Base-by-base conservation (phyloP, 192 early-diverging fungal species). In the Coemansia sp. region DNA sequence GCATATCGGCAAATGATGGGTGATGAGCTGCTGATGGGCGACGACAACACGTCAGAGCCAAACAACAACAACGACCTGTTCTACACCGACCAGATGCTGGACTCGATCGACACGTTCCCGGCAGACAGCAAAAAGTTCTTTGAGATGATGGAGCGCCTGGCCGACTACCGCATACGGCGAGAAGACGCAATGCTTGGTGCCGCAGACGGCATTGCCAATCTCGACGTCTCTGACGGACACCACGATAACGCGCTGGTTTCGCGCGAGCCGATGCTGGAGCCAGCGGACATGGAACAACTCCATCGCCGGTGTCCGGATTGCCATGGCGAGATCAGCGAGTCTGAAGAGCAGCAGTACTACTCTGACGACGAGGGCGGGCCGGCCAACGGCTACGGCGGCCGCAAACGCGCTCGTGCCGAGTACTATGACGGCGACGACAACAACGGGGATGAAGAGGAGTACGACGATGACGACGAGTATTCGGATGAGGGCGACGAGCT, bases 41-140 rank as follows among this genome's bases (percentile, higher is more conserved):
- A 56, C 4, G 58, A 36, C 5, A 36, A 46, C 15, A 26, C 51
- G 12, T 41, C 43, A 0, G 52, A 55, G 17, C 2, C 27, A 10
- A 14, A 44, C 27, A 63, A 64, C 53, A 75, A 75, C 46, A 65
- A 61, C 30, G 72, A 75, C 22, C 29, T 75, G 30, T 75, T 75
- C 50, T 75, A 75, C 46, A 75, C 72, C 0, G 72, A 69, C 15
- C 34, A 44, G 28, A 67, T 75, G 72, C 58, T 75, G 47, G 66
- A 63, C 26, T 54, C 58, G 9, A 67, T 64, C 19, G 72, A 69
- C 29, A 50, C 65, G 1, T 75, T 68, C 41, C 72, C 72, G 40
- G 93, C 92, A 31, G 93, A 97, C 64, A 90, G 94, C 21, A 87
- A 86, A 62, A 95, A 94, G 72, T 95, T 97, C 60, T 80, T 97